Base-by-base conservation (phyloP, 345 rosid species). In the Boechera retrofracta region DNA sequence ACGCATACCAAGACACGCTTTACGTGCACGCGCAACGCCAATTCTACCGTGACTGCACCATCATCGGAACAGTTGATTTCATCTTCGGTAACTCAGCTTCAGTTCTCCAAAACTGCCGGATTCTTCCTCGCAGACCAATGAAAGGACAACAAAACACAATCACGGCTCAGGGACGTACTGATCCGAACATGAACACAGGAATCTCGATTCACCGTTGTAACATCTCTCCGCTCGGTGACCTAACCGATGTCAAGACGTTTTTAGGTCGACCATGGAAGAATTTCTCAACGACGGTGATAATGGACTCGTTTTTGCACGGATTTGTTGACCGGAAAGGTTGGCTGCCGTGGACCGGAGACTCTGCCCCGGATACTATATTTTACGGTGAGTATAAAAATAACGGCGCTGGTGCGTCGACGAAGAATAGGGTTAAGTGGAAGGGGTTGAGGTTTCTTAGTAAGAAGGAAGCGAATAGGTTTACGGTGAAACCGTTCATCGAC, bases 11-110 rank as follows among this genome's bases (percentile, higher is more conserved):
- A 75, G 98, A 91, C 86, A 77, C 96, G 2, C 89, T 93, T 48
- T 93, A 91, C 67, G 44, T 81, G 0, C 98, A 91, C 53, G 79
- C 93, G 2, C 88, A 91, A 38, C 88, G 98, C 41, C 98, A 93
- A 36, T 89, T 91, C 84, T 91, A 91, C 79, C 75, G 94, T 0
- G 84, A 89, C 44, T 91, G 94, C 72, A 69, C 82, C 86, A 77
- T 91, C 21, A 77, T 77, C 1, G 97, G 97, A 16, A 91, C 96
- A 5, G 85, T 89, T 1, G 95, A 93, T 69, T 93, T 93, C 90
- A 93, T 91, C 71, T 89, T 91, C 7, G 97, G 98, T 4, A 89
- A 93, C 73, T 87, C 98, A 0, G 97, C 92, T 1, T 89, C 81
- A 2, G 89, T 93, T 55, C 12, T 89, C 16, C 97, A 91, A 33